A percentile compares a stretch with the other conserved stretches of the same genome.
These are phyloP conservation scores for Anacardium occidentale DNA, from an alignment of 345 rosid genomes.

Conservation along the genomic window DNA sequence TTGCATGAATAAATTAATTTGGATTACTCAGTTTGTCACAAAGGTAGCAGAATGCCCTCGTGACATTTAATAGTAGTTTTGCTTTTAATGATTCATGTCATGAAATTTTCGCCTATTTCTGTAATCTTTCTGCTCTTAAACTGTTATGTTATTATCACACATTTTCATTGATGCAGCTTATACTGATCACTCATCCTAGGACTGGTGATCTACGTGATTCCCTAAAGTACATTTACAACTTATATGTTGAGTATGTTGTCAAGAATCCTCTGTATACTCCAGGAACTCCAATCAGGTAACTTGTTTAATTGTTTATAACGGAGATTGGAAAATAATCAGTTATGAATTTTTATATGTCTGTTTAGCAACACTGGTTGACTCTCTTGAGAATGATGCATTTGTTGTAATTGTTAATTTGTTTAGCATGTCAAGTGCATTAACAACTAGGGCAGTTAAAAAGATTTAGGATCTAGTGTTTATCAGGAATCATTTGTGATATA, in stretches of 20 bases:
- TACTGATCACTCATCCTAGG: slow-evolving; percentile 86
- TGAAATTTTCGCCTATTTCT: not conserved
- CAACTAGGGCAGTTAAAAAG: not conserved
- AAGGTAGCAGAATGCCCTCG: not conserved
- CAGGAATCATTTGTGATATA: not conserved
- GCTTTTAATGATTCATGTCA: not conserved
- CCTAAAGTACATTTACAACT: slow-evolving; percentile 76
- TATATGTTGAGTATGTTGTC: slow-evolving; percentile 82
- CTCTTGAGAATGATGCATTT: not conserved
- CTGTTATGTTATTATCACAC: not conserved
- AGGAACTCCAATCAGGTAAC: slow-evolving; percentile 80
- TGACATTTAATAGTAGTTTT: not conserved
- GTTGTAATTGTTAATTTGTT: not conserved
- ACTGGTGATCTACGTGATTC: slow-evolving; percentile 85
- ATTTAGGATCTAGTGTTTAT: too few relatives aligned
- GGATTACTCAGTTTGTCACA: not conserved
- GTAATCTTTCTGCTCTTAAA: too few relatives aligned
- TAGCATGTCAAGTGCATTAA: not conserved
- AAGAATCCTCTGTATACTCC: slow-evolving; percentile 80
- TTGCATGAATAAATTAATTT: not conserved
- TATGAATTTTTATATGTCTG: not conserved
- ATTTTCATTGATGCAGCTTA: slow-evolving; percentile 44
- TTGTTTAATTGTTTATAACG: slow-evolving; percentile 2
- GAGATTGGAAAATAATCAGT: not conserved
- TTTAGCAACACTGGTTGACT: not conserved